A percentile compares a stretch with the other conserved stretches of the same genome.
phyloP scores from a whole-genome alignment of 1,139 yeast genomes.

The Arxiozyma slooffiae region DNA sequence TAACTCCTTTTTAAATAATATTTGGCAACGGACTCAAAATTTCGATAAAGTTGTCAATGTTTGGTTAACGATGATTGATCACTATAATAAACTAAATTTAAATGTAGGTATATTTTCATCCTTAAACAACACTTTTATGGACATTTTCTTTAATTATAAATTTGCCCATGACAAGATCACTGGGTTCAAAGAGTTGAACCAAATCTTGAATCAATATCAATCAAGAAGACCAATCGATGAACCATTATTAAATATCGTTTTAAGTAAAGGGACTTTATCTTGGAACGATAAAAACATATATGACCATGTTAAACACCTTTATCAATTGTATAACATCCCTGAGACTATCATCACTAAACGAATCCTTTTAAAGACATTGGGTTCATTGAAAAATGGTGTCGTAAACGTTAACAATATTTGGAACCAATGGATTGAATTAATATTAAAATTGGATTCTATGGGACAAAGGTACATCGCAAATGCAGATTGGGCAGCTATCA shows the following conservation, averaged over 20 bases:
- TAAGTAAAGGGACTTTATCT: conserved; percentile 46
- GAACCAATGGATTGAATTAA: conserved; percentile 50
- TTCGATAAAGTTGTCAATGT: conserved; percentile 47
- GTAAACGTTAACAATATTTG: conserved; percentile 46
- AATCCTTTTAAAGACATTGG: conserved; percentile 64
- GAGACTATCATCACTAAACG: conserved; percentile 69
- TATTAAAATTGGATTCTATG: conserved; percentile 42
- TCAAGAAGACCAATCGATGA: conserved; percentile 55
- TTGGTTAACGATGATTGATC: conserved; percentile 52
- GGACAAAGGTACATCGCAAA: conserved; percentile 56
- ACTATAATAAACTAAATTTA: conserved; percentile 44
- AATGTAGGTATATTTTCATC: conserved; percentile 56
- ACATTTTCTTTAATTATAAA: conserved; percentile 48
- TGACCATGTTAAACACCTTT: conserved; percentile 52
- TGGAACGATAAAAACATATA: conserved; percentile 64
- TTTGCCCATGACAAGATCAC: conserved; percentile 45
- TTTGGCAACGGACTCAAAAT: conserved; percentile 47
- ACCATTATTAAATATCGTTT: conserved; percentile 66
- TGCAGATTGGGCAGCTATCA: conserved; percentile 81
- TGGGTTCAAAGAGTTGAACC: conserved; percentile 48
- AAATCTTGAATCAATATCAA: conserved; percentile 47
- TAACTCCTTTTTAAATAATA: conserved; percentile 52
- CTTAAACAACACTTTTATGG: conserved; percentile 58
- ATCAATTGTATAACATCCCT: conserved; percentile 46
- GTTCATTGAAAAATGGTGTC: conserved; percentile 39